phyloP scores from a whole-genome alignment of 495 filamentous ascomycete species.

The Haplographium delicatum region DNA sequence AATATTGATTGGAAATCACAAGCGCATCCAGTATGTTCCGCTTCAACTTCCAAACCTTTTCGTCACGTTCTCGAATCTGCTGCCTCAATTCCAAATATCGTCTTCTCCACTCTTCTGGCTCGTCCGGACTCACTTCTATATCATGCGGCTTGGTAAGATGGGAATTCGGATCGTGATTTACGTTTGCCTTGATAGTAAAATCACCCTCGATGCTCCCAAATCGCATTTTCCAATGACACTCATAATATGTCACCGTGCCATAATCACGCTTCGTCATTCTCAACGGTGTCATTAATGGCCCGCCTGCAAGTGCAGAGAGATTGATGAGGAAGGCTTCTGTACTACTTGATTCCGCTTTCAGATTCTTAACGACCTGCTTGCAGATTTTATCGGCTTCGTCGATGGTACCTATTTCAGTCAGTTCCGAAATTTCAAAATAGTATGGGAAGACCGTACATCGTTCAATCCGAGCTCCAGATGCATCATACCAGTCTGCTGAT shows the following conservation, averaged over 20 bases:
- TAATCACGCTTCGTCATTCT: constrained; percentile 35
- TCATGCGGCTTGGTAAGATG: too few species aligned
- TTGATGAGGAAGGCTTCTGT: constrained; percentile 50
- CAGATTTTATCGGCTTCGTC: constrained; percentile 44
- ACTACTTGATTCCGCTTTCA: constrained; percentile 34
- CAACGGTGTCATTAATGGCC: constrained; percentile 36
- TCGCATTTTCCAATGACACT: constrained; percentile 40
- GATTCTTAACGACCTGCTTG: constrained; percentile 38
- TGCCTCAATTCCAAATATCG: constrained; percentile 24
- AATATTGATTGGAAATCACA: constrained; percentile 18
- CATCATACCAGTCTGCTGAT: constrained; percentile 39
- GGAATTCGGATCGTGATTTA: constrained; percentile 35
- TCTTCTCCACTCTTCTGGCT: constrained; percentile 22
- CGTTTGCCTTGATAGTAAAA: constrained; percentile 44
- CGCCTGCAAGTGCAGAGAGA: constrained; percentile 43
- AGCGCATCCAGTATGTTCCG: constrained; percentile 21
- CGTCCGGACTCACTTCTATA: constrained; percentile 7
- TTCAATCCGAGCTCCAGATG: constrained; percentile 28
- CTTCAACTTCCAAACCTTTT: constrained; percentile 23
- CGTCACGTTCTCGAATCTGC: constrained; percentile 29
- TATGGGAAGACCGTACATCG: too few species aligned
- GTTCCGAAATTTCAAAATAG: too few species aligned
- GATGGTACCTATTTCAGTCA: too few species aligned
- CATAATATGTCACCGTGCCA: constrained; percentile 33
- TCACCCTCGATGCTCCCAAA: constrained; percentile 38